A percentile compares a stretch with the other conserved stretches of the same genome.
Evolutionary conservation across 441 rosid genomes (phyloP).

Genomic region (Kokia cookei): DNA sequence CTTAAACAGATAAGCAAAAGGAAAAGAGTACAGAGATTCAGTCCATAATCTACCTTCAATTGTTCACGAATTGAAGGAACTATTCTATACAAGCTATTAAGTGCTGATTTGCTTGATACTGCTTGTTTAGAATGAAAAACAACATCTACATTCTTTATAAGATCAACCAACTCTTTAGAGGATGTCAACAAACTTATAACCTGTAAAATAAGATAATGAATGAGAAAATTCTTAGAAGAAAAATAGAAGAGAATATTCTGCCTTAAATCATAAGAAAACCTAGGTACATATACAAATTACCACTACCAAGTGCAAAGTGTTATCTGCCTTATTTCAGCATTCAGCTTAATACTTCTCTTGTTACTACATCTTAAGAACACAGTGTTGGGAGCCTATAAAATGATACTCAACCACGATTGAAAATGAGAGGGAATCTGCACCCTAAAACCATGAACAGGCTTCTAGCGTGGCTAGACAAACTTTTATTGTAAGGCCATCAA

Average conservation of each 20-base stretch:
- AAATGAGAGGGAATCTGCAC: not conserved
- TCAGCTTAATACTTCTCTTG: not conserved
- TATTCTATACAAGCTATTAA: constrained; percentile 40
- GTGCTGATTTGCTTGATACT: constrained; percentile 44
- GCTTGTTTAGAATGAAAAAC: constrained; percentile 59
- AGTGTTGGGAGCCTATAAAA: not conserved
- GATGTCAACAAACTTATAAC: constrained; percentile 61
- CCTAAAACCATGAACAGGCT: not conserved
- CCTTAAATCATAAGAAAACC: not conserved
- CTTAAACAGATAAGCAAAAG: not conserved
- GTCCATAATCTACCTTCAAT: constrained; percentile 45
- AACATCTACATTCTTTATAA: constrained; percentile 57
- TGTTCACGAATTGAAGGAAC: constrained; percentile 70
- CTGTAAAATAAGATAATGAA: constrained; percentile 25
- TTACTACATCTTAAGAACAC: not conserved
- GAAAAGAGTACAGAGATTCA: not conserved
- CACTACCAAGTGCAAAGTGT: not conserved
- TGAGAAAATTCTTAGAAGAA: not conserved
- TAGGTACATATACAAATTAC: not conserved
- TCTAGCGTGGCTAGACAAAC: not conserved
- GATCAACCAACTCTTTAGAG: constrained; percentile 58
- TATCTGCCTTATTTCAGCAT: not conserved
- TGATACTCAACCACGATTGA: not conserved
- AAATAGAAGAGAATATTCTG: not conserved
- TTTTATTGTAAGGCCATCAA: not conserved